A percentile compares a stretch with the other conserved stretches of the same genome.
phyloP scores from a whole-genome alignment of 306 rosid species.

The Canavalia ensiformis region DNA sequence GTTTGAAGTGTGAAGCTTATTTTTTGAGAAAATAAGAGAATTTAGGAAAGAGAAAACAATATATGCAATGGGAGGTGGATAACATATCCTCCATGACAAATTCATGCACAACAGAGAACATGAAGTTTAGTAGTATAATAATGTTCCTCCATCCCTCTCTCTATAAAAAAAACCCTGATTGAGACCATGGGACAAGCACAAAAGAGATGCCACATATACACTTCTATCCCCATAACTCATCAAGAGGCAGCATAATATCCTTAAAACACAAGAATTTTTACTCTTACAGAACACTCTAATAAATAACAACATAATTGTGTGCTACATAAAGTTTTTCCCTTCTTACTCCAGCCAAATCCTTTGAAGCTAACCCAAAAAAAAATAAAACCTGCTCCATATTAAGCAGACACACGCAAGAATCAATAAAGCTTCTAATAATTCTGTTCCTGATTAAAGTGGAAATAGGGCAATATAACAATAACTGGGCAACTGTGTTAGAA shows the following conservation, averaged over 20 bases:
- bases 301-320: constrained; percentile 13
- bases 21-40: constrained; percentile 15
- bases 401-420: constrained; percentile 21
- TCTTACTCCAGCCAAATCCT: constrained; percentile 27
- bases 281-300: neutral
- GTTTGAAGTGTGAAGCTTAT: too few species aligned
- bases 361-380: neutral
- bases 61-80: constrained; percentile 21
- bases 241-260: constrained; percentile 35
- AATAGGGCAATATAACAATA: constrained; percentile 1
- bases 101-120: neutral
- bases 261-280: constrained; percentile 2
- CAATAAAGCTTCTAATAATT: constrained; percentile 9
- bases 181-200: neutral
- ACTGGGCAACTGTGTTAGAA: neutral
- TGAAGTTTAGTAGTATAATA: constrained; percentile 6
- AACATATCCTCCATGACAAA: constrained; percentile 1
- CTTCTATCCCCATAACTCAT: constrained; percentile 24
- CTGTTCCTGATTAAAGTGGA: constrained; percentile 5
- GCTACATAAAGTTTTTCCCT: constrained; percentile 9
- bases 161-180: neutral
- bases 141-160: constrained; percentile 25
- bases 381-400: constrained; percentile 27
- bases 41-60: constrained; percentile 31
- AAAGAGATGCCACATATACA: constrained; percentile 1